Evolutionary conservation across 2,329 filamentous ascomycete species (phyloP).

Genomic region (Penicillium vulpinum): DNA sequence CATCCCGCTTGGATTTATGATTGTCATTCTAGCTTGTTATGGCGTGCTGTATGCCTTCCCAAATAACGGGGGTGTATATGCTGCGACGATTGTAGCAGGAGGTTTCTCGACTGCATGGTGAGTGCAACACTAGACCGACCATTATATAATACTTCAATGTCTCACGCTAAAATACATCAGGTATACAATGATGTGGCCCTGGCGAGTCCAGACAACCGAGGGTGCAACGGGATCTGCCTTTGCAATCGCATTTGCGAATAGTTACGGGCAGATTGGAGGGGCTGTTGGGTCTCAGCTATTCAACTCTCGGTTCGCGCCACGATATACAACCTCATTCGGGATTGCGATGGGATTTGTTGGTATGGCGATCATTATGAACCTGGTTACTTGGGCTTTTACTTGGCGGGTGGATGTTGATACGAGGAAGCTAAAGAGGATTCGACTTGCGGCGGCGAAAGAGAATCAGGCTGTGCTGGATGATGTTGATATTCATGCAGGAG

Average conservation of each 20-base stretch:
- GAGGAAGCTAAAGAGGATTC: background rate
- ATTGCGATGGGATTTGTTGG: background rate
- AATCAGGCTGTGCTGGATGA: background rate
- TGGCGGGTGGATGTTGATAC: background rate
- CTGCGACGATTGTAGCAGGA: background rate
- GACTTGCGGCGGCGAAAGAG: background rate
- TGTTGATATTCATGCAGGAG: background rate
- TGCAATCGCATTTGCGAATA: background rate
- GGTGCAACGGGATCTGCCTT: background rate
- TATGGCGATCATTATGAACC: background rate
- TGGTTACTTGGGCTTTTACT: background rate
- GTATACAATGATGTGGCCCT: background rate
- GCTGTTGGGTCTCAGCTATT: background rate
- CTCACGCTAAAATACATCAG: background rate
- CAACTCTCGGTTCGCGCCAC: background rate
- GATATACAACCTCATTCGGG: background rate
- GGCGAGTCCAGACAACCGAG: background rate
- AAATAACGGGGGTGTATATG: background rate
- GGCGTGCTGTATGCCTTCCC: background rate
- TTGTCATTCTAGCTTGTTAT: background rate
- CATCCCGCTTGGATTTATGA: background rate
- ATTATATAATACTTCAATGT: background rate
- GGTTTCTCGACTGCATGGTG: background rate
- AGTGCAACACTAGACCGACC: accelerated
- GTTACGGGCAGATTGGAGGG: background rate